phyloP scores from a whole-genome alignment of 441 rosid genomes.

The Cnidoscolus chayamansa region DNA sequence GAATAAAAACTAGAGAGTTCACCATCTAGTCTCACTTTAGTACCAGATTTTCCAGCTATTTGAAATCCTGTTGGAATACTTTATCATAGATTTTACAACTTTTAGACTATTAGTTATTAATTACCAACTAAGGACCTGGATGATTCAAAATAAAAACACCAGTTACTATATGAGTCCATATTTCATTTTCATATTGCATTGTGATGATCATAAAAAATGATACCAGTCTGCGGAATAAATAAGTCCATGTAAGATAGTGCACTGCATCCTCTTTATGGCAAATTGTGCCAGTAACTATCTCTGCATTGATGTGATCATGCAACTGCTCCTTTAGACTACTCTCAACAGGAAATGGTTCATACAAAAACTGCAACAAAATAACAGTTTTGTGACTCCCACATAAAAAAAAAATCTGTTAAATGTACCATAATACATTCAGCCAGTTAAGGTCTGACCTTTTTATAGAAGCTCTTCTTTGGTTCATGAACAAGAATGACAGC shows the following conservation, averaged over 20 bases:
- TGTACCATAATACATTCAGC: conserved; percentile 13
- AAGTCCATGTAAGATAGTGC: conserved; percentile 97
- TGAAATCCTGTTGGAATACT: not conserved
- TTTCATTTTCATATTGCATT: not conserved
- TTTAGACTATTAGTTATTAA: not conserved
- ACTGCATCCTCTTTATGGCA: conserved; percentile 92
- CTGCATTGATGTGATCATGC: conserved; percentile 90
- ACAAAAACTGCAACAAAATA: conserved; percentile 66
- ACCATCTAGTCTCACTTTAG: not conserved
- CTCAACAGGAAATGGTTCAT: conserved; percentile 99
- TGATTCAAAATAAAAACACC: not conserved
- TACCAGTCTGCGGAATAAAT: conserved; percentile 97
- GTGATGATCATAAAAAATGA: conserved; percentile 23
- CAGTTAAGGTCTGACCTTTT: conserved; percentile 54
- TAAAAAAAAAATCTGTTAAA: conserved; percentile 18
- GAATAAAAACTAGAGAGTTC: not conserved
- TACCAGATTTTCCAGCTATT: not conserved
- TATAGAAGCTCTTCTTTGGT: conserved; percentile 98
- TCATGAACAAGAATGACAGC: conserved; percentile 99
- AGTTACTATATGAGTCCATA: not conserved
- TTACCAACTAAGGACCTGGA: not conserved
- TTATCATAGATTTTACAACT: not conserved
- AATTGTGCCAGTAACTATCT: conserved; percentile 90
- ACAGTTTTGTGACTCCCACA: conserved; percentile 18
- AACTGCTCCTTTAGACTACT: conserved; percentile 94